Base-by-base conservation (phyloP, 2,329 filamentous ascomycete genomes). In the Claviceps maximensis region DNA sequence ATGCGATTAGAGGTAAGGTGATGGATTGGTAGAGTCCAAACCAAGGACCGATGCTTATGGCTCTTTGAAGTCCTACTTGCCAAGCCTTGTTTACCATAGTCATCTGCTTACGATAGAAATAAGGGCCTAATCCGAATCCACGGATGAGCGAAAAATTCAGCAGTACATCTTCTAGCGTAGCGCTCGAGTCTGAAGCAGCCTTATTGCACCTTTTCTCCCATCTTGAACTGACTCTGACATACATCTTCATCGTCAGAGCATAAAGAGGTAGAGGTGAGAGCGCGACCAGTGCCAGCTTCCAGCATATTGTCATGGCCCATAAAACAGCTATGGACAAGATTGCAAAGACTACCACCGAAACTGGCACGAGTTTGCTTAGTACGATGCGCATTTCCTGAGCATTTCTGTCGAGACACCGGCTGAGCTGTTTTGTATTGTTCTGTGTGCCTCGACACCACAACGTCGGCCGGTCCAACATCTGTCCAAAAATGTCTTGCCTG, bases 371-470 rank as follows among this genome's bases (percentile, higher is more conserved):
- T 1, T 86, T 79, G 2, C 87, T 86, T 0, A 95, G 75, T 0
- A 97, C 71, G 59, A 87, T 89, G 9, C 87, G 79, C 79, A 93
- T 90, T 63, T 95, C 89, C 64, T 97, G 89, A 0, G 85, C 86
- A 60, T 88, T 87, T 17, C 85, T 79, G 61, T 95, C 88, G 0
- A 97, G 75, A 46, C 78, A 84, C 55, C 87, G 82, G 1, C 76
- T 81, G 44, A 97, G 74, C 2, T 75, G 74, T 1, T 74, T 72
- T 0, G 84, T 71, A 0, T 77, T 79, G 64, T 93, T 86, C 36
- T 74, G 73, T 2, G 84, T 74, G 49, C 76, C 71, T 57, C 89
- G 83, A 59, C 95, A 95, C 84, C 89, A 97, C 4, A 77, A 68
- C 56, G 78, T 82, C 1, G 87, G 85, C 62, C 96, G 91, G 41